Evolutionary conservation across 257 asterid genomes (phyloP), one percentile per base, ranked within the genome.

Genomic region (Ocimum tenuiflorum): DNA sequence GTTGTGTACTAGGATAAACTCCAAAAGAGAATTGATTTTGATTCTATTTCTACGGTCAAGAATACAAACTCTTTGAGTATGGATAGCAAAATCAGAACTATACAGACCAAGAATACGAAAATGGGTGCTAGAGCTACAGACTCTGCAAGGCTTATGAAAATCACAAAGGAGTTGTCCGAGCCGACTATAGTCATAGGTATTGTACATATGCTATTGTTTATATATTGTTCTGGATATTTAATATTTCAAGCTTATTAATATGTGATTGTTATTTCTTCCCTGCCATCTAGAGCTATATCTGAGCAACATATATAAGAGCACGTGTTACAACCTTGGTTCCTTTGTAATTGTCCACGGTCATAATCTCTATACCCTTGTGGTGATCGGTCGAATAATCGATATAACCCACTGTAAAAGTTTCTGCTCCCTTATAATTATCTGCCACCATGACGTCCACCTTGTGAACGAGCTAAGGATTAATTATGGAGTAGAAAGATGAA

Each of bases 91-190:
- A 80, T 36, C 65, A 66, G 74, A 14, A 54, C 83, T 55, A 77
- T 79, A 64, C 90, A 83, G 75, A 73, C 76, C 49, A 80, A 78
- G 18, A 87, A 81, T 68, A 33, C 82, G 38, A 12, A 79, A 8
- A 38, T 87, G 81, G 96, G 96, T 68, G 96, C 94, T 42, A 85
- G 96, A 79, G 88, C 99, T 67, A 89, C 96, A 29, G 99, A 90
- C 69, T 92, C 99, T 56, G 97, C 97, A 3, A 89, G 99, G 83
- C 77, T 89, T 39, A 86, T 76, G 86, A 92, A 92, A 74, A 89
- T 92, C 76, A 77, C 92, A 19, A 92, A 87, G 79, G 97, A 86
- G 75, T 79, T 92, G 60, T 84, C 95, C 55, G 88, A 75, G 45
- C 57, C 96, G 0, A 79, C 94, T 50, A 87, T 89, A 69, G 70